Base-by-base conservation (phyloP, 495 filamentous ascomycete genomes). In the Talaromyces nanjingensis region DNA sequence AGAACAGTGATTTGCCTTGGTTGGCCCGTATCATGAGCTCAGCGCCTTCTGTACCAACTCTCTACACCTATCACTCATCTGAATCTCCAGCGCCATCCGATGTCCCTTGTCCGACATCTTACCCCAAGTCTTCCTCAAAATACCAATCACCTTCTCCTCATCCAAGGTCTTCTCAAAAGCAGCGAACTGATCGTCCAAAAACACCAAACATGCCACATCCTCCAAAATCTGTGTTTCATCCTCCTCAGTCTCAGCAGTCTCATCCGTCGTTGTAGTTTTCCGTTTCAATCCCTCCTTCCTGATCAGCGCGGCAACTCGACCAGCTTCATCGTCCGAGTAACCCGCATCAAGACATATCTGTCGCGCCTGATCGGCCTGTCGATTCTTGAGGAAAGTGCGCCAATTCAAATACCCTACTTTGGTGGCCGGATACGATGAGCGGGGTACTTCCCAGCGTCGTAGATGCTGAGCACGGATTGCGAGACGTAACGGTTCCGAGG, bases 391-490 rank as follows among this genome's bases (percentile, higher is more conserved):
- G 64, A 80, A 83, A 1, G 83, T 81, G 7, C 91, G 87, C 91
- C 91, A 94, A 11, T 79, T 76, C 61, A 90, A 84, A 66, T 94
- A 94, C 16, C 91, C 91, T 3, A 81, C 63, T 64, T 87, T 86
- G 4, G 83, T 90, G 71, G 81, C 79, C 9, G 90, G 87, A 73
- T 91, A 92, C 47, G 77, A 82, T 63, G 72, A 71, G 25, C 91
- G 86, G 0, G 89, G 89, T 14, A 92, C 81, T 74, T 93, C 89
- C 89, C 89, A 94, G 68, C 91, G 88, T 59, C 83, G 76, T 65
- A 93, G 87, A 75, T 94, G 91, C 74, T 94, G 91, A 22, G 90
- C 91, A 63, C 89, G 87, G 64, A 91, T 85, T 29, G 91, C 91
- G 63, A 93, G 79, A 25, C 82, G 83, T 45, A 94, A 80, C 54